Base-by-base conservation (phyloP, 2,329 filamentous ascomycete genomes). In the Thermoascus crustaceus region DNA sequence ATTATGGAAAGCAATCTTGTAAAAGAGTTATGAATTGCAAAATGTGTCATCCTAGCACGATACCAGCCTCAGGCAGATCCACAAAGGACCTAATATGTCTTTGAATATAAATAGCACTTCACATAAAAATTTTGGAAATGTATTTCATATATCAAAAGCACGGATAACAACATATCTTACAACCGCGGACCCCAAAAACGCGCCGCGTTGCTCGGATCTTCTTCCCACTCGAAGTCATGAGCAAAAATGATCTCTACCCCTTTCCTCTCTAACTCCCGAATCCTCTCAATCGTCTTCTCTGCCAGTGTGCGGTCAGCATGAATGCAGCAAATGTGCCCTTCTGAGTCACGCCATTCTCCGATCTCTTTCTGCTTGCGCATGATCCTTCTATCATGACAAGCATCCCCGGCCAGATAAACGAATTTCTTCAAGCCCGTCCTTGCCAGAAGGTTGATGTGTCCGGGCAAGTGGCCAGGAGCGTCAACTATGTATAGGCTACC, bases 381-480 rank as follows among this genome's bases (percentile, higher is more conserved):
- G 5, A 60, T 39, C 2, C 55, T 40, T 14, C 44, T 31, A 33
- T 59, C 50, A 42, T 60, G 57, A 32, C 53, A 60, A 6, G 53
- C 43, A 36, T 60, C 55, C 2, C 55, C 55, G 3, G 48, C 55
- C 2, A 61, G 46, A 35, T 53, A 54, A 4, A 57, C 39, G 20
- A 41, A 53, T 17, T 34, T 18, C 2, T 29, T 24, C 2, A 32
- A 20, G 3, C 32, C 32, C 5, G 43, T 41, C 5, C 47, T 47
- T 17, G 41, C 43, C 4, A 59, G 40, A 2, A 58, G 37, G 34
- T 60, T 60, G 32, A 58, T 49, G 38, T 60, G 56, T 0, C 53
- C 55, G 3, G 47, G 48, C 5, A 58, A 40, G 42, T 60, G 57
- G 7, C 54, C 52, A 0, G 57, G 55, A 1, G 50, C 46, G 34